Base-by-base conservation (phyloP, 2,329 filamentous ascomycete genomes). In the Cryphonectria japonica region DNA sequence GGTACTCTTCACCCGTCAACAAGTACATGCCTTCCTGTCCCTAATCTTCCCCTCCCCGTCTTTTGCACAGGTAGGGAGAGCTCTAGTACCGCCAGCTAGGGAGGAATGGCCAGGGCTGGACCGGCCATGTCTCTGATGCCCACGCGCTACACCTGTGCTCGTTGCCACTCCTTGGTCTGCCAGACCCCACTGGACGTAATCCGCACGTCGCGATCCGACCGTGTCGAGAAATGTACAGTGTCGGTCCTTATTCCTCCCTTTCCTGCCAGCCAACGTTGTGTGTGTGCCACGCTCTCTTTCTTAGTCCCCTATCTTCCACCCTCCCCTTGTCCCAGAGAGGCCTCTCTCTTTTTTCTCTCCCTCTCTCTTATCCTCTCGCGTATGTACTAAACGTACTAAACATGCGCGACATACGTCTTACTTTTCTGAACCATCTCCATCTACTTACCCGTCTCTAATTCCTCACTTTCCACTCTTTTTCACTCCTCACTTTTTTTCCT, bases 351-450 rank as follows among this genome's bases (percentile, higher is more conserved):
- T 34, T 2, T 39, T 39, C 34, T 37, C 34, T 37, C 34, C 34
- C 5, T 39, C 37, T 39, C 37, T 39, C 37, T 39, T 6, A 4
- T 4, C 6, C 37, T 39, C 50, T 16, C 19, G 41, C 26, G 66
- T 34, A 34, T 34, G 34, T 34, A 34, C 34, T 34, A 2, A 34
- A 34, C 34, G 41, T 34, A 52, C 59, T 59, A 66, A 73, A 54
- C 72, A 73, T 72, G 69, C 70, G 72, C 70, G 70, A 72, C 68
- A 70, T 67, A 67, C 72, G 72, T 73, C 72, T 73, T 72, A 72
- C 72, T 73, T 72, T 72, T 73, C 69, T 72, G 69, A 73, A 69
- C 70, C 67, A 69, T 69, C 67, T 68, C 61, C 61, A 64, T 43
- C 70, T 65, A 9, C 22, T 60, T 67, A 66, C 70, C 67, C 70